Evolutionary conservation across 192 early-diverging fungal genomes (phyloP), one percentile per base, ranked within the genome.

Genomic region (Entomortierella lignicola): DNA sequence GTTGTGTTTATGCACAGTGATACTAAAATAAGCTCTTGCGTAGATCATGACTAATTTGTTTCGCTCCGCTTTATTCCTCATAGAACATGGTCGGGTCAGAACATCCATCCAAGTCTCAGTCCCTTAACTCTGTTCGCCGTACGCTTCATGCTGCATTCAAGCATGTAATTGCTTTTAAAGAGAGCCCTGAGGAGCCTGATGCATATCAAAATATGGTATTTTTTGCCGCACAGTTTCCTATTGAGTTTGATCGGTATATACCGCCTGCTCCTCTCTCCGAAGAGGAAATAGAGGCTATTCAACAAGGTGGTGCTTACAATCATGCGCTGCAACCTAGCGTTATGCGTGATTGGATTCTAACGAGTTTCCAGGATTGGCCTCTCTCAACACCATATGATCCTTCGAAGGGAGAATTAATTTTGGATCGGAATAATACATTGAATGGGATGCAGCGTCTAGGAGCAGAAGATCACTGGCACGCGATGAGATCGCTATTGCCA

Each of bases 41-140:
- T 52, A 47, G 31, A 31, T 27, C 42, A 44, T 29, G 55, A 10
- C 41, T 21, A 34, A 21, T 27, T 3, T 44, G 6, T 32, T 51
- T 65, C 37, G 12, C 55, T 55, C 4, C 39, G 51, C 66, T 59
- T 62, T n/a, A 30, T 23, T 51, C 43, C n/a, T 25, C 21, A 30
- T 72, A 89, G 91, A 95, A 97, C 84, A 94, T 92, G 85, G 94
- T 93, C 8, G 93, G 92, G 34, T 86, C 85, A 7, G 64, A 88
- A 47, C 65, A 70, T 63, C 86, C 79, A 55, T 53, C 69, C 21
- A 83, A 88, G 59, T 58, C 79, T n/a, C 74, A 84, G 39, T 83
- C 86, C 10, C 86, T 94, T 11, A 61, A 82, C 8, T 86, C 89
- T 41, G 86, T 95, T 26, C 62, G 86, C 20, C 84, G 79, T 29